These are phyloP conservation scores for Aspergillus panamensis DNA, from an alignment of 495 filamentous ascomycete species.

Conservation along the genomic window DNA sequence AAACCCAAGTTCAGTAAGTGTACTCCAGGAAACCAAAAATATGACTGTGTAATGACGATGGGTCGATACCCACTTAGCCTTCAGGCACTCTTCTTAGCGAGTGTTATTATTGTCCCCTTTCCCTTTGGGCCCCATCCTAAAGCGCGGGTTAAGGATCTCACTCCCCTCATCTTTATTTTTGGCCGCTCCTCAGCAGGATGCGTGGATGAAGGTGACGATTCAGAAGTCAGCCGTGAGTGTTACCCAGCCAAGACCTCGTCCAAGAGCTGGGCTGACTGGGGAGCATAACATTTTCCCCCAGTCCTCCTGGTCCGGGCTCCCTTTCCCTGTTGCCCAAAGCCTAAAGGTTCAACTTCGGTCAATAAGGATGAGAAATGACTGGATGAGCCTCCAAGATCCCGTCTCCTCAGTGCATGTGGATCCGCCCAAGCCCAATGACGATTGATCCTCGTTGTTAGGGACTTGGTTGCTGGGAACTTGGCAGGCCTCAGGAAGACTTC, in stretches of 20 bases:
- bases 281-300: neutral
- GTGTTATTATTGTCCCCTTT: neutral
- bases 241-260: conserved; percentile 10
- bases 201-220: neutral
- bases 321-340: neutral
- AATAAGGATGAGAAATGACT: conserved; percentile 2
- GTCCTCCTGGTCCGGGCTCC: neutral
- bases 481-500: neutral
- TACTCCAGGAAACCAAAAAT: neutral
- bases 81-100: too few relatives aligned
- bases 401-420: conserved; percentile 1
- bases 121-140: neutral
- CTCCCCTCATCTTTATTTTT: neutral
- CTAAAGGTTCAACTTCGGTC: neutral
- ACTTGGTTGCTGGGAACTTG: conserved; percentile 6
- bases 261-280: neutral
- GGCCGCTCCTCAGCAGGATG: neutral
- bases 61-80: neutral
- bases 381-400: neutral
- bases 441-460: neutral
- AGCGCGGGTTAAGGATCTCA: neutral
- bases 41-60: neutral
- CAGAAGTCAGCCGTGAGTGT: conserved; percentile 7
- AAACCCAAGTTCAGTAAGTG: conserved; percentile 8
- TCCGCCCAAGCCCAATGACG: conserved; percentile 8